phyloP scores from a whole-genome alignment of 2,329 filamentous ascomycete species.

The Colletotrichum godetiae region DNA sequence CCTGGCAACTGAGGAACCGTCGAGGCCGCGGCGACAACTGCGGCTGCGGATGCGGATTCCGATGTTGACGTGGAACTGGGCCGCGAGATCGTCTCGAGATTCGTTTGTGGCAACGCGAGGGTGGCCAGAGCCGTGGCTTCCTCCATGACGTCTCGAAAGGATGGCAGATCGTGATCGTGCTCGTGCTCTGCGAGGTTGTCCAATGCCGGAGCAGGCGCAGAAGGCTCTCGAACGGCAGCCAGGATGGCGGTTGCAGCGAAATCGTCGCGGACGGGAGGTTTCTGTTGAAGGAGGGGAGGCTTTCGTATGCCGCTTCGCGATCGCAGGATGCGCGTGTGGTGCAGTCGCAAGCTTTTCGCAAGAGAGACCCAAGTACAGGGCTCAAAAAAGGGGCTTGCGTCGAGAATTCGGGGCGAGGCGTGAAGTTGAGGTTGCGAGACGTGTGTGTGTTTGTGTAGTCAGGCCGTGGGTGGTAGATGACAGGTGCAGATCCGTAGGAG shows the following conservation, averaged over 20 bases:
- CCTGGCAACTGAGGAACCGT: constrained; percentile 56
- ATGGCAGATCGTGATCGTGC: neutral
- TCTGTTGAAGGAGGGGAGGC: neutral
- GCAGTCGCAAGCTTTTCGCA: constrained; percentile 4
- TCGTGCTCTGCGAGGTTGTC: constrained; percentile 8
- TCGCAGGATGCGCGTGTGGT: neutral
- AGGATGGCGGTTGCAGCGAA: constrained; percentile 15
- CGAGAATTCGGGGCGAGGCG: constrained; percentile 2
- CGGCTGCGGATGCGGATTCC: constrained; percentile 41
- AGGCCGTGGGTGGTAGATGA: neutral
- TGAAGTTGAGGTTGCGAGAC: constrained; percentile 3
- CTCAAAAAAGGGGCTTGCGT: constrained; percentile 3
- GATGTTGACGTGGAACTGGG: constrained; percentile 60
- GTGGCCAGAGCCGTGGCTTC: constrained; percentile 46
- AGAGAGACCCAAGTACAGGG: neutral
- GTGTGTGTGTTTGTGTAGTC: neutral
- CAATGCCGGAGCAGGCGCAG: constrained; percentile 17
- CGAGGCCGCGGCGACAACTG: constrained; percentile 49
- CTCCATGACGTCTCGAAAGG: constrained; percentile 53
- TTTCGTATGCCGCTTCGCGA: constrained; percentile 4
- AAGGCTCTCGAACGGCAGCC: constrained; percentile 18
- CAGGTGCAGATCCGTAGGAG: neutral
- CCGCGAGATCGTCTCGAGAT: constrained; percentile 57
- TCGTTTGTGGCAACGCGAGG: constrained; percentile 42
- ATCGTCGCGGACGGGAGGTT: neutral